Percentiles rank a stretch among this genome's conserved stretches.
These are phyloP conservation scores for Tulasnella calospora DNA, from an alignment of 768 basidiomycete genomes.

Conservation along the genomic window DNA sequence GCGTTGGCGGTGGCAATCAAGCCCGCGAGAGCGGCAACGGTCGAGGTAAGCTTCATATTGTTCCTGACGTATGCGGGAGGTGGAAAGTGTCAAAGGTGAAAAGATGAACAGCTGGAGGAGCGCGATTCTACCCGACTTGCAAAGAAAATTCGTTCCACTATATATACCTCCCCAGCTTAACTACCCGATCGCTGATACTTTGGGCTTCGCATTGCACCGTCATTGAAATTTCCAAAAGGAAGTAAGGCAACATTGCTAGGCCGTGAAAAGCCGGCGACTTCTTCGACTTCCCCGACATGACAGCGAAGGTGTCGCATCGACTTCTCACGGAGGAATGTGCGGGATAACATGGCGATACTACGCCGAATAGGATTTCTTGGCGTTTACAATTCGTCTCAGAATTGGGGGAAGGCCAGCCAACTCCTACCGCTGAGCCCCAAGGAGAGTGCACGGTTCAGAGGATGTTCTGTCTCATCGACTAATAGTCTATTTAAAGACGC, in stretches of 20 bases:
- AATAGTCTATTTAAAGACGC: slow-evolving; percentile 8
- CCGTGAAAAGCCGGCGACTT: neutral
- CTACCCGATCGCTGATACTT: neutral
- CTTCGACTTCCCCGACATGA: slow-evolving; percentile 1
- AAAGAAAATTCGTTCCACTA: neutral
- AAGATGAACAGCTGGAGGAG: neutral
- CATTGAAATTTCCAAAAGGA: neutral
- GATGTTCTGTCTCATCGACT: neutral
- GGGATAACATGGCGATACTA: neutral
- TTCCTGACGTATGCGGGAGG: neutral
- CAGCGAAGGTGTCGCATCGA: neutral
- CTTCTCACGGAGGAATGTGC: neutral
- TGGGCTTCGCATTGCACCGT: neutral
- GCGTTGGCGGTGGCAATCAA: slow-evolving; percentile 36
- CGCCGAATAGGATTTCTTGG: neutral
- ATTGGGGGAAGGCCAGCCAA: neutral
- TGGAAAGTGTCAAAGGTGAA: neutral
- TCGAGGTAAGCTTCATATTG: slow-evolving; percentile 1
- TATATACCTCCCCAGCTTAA: neutral
- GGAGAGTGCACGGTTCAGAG: neutral
- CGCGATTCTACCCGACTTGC: neutral
- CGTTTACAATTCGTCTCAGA: neutral
- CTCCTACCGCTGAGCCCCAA: neutral
- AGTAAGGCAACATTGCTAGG: neutral
- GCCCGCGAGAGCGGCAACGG: neutral